Base-by-base conservation (phyloP, 1,284 basidiomycete species). In the Puccinia hordei region DNA sequence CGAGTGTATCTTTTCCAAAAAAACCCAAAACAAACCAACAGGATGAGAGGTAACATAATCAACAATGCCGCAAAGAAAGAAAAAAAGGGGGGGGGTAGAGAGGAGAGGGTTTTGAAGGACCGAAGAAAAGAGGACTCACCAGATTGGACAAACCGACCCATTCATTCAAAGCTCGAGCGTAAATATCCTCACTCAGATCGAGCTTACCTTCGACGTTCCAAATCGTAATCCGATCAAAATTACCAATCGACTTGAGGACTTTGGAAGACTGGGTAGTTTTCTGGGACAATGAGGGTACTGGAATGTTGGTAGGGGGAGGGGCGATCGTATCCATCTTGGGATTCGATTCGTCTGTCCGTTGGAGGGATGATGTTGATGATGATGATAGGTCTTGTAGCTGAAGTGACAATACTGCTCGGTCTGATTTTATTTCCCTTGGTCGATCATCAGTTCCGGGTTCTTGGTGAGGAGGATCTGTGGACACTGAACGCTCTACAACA, bases 121-220 rank as follows among this genome's bases (percentile, higher is more conserved):
- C 13, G 49, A 51, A 41, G n/a, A 2, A 35, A 19, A 30, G 27
- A 41, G 44, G n/a, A 66, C 63, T 6, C 5, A 73, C 72, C 53
- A 73, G 41, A 24, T 55, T 12, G 2, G 72, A 30, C 19, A 73
- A 24, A 1, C 38, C 72, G 8, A 59, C 53, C 72, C 72, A 73
- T 57, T 73, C 72, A 13, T 33, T 38, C 6, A 73, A 10, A n/a
- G 46, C 35, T 38, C 55, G 19, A 22, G 72, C 49, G 35, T 73
- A 73, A 24, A 73, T 30, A 68, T 77, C 49, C 10, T 65, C 27
- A 1, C 24, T 51, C 3, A 53, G 22, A 55, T 77, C 74, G 19
- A 77, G 19, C 13, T n/a, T 61, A 15, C 46, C 38, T 30, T 77
- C 74, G 27, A 61, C 61, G 49, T 77, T 77, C 74, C 74, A 77